Percentiles rank a stretch among this genome's conserved stretches.
phyloP scores from a whole-genome alignment of 2,329 filamentous ascomycete species.

The Talaromyces sp. region DNA sequence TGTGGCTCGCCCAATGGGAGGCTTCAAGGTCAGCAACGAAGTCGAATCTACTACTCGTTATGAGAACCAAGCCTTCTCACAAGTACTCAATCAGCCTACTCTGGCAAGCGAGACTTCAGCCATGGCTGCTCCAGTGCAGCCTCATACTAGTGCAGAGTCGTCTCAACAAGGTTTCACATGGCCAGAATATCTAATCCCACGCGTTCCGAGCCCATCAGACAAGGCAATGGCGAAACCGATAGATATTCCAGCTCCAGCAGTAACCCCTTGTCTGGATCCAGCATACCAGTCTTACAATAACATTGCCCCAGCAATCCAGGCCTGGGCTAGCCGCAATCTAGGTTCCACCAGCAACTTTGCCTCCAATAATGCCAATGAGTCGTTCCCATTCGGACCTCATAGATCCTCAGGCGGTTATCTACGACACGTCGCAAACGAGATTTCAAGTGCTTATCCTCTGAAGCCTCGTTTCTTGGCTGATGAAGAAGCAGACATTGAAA shows the following conservation, averaged over 20 bases:
- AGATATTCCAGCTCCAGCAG: neutral
- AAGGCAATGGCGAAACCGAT: slow-evolving; percentile 19
- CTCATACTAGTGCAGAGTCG: neutral
- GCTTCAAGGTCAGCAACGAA: neutral
- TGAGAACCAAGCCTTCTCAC: neutral
- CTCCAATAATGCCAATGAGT: slow-evolving; percentile 9
- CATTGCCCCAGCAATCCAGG: neutral
- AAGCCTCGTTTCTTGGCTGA: neutral
- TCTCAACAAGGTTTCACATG: neutral
- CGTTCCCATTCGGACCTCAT: slow-evolving; percentile 14
- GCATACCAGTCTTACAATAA: neutral
- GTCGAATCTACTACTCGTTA: neutral
- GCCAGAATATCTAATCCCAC: slow-evolving; percentile 9
- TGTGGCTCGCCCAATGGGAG: neutral
- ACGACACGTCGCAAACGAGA: neutral
- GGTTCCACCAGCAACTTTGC: neutral
- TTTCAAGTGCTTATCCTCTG: neutral
- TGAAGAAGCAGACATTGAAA: neutral
- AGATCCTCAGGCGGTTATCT: slow-evolving; percentile 9
- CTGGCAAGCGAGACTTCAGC: neutral
- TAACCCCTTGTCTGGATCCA: neutral
- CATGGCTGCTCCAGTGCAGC: neutral
- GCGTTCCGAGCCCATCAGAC: slow-evolving; percentile 19
- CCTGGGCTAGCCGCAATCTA: slow-evolving; percentile 11
- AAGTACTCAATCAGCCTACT: neutral